These are phyloP conservation scores for Pyronema domesticum DNA, from an alignment of 495 filamentous ascomycete genomes.

Conservation along the genomic window DNA sequence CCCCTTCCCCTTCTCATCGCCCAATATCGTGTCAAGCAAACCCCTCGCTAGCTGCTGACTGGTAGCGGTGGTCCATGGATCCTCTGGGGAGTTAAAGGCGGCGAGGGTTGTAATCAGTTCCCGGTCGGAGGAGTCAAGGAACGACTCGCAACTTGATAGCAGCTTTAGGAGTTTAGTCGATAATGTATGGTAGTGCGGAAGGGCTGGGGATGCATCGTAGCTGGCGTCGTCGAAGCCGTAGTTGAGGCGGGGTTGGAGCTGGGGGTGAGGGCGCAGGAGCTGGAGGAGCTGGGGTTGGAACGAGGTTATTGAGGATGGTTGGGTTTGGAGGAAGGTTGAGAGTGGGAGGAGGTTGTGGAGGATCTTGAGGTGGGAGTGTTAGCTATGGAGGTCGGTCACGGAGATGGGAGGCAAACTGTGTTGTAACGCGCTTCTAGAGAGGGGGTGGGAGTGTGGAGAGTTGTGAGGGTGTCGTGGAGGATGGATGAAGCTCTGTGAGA, in stretches of 20 bases:
- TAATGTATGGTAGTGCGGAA: neutral
- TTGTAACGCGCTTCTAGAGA: neutral
- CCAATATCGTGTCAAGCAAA: neutral
- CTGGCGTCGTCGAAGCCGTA: constrained; percentile 4
- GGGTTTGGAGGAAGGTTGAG: neutral
- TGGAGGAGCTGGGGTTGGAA: neutral
- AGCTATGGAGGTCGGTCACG: neutral
- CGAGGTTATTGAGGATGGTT: neutral
- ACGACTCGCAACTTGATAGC: neutral
- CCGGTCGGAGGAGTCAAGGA: neutral
- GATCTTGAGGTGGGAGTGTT: neutral
- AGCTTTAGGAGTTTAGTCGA: neutral
- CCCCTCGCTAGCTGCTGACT: neutral
- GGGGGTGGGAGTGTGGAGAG: too few species aligned
- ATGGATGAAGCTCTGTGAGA: constrained; percentile 1
- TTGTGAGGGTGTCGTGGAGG: too few species aligned
- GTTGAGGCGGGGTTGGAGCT: constrained; percentile 9
- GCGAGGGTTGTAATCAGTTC: constrained; percentile 1
- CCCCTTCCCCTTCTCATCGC: too few species aligned
- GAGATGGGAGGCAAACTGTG: neutral
- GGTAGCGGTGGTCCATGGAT: constrained; percentile 14
- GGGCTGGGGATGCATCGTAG: neutral
- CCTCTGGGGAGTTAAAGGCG: constrained; percentile 6
- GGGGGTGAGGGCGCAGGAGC: constrained; percentile 2
- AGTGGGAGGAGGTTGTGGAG: neutral